A percentile compares a stretch with the other conserved stretches of the same genome.
These are phyloP conservation scores for Xylaria arbuscula DNA, from an alignment of 2,329 filamentous ascomycete species.

Conservation along the genomic window DNA sequence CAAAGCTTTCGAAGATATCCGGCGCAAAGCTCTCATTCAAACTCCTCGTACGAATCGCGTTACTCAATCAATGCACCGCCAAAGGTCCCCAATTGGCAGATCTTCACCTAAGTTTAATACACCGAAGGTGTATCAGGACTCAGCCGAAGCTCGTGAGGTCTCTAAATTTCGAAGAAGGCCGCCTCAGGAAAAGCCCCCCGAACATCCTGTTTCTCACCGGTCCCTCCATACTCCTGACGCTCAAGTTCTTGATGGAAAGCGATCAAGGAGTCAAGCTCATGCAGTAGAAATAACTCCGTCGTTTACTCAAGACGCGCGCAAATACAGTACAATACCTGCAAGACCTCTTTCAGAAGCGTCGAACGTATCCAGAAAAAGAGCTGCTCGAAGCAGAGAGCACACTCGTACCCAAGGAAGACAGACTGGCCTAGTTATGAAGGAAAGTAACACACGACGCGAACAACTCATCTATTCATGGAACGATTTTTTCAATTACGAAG, in stretches of 20 bases:
- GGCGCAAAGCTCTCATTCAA: slow-evolving; percentile 38
- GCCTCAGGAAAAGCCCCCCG: background rate
- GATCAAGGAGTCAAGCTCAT: background rate
- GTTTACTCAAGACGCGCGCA: background rate
- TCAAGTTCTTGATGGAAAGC: background rate
- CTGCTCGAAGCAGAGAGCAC: background rate
- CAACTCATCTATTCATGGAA: slow-evolving; percentile 42
- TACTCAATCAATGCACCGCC: background rate
- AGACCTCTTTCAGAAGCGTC: slow-evolving; percentile 41
- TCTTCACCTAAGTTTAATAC: slow-evolving; percentile 3
- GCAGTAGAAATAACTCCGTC: background rate
- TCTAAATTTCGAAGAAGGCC: background rate
- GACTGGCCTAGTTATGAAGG: slow-evolving; percentile 33
- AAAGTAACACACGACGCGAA: slow-evolving; percentile 31
- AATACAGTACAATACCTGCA: slow-evolving; percentile 1
- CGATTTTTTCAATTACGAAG: slow-evolving; percentile 37
- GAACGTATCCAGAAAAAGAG: slow-evolving; percentile 43
- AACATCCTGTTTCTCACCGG: background rate
- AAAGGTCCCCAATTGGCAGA: background rate
- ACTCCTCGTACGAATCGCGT: slow-evolving; percentile 11
- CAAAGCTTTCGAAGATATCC: slow-evolving; percentile 31
- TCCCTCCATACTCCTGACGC: background rate
- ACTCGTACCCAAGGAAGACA: slow-evolving; percentile 5
- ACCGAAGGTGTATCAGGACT: background rate
- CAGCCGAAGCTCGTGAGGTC: background rate